Base-by-base conservation (phyloP, 345 rosid species). In the Camelina neglecta region DNA sequence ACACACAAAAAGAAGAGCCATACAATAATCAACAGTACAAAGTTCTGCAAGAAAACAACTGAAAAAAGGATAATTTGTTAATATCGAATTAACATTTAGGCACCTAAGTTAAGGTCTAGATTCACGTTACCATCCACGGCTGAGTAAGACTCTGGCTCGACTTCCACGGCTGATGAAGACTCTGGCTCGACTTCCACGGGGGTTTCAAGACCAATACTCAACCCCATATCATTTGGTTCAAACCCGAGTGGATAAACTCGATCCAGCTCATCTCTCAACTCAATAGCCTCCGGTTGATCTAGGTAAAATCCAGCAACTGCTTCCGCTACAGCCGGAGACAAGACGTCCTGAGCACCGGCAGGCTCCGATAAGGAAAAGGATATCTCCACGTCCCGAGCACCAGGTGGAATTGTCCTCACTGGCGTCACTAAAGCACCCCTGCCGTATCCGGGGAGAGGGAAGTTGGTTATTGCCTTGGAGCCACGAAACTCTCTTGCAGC, bases 401-500 rank as follows among this genome's bases (percentile, higher is more conserved):
- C 29, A 26, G 29, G 29, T 26, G 29, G 29, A 26, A 26, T 26
- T 26, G 29, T 26, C 29, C 29, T 26, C 72, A 75, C 75, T 83
- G 67, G 80, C 80, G 59, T 47, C 24, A 10, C n/a, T 4, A 5
- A 77, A 80, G 24, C 86, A 81, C 21, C 23, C 10, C 33, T 3
- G 36, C 20, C 29, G 41, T 72, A 51, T 54, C 33, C 44, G 29
- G 71, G 49, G 0, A 48, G 24, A 11, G 90, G 84, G 67, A 89
- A 89, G 75, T 89, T 89, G 36, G 87, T 86, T 56, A 78, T 87
- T 23, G 95, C 88, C 67, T 87, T 89, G 57, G 83, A 18, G 15
- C 89, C 92, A 1, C 89, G 90, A 59, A 84, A 85, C 60, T 79
- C 81, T 53, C 82, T 77, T 18, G 95, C 89, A 39, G 87, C 92